These are phyloP conservation scores for Didymella keratinophila DNA, from an alignment of 2,329 filamentous ascomycete species.

Conservation along the genomic window DNA sequence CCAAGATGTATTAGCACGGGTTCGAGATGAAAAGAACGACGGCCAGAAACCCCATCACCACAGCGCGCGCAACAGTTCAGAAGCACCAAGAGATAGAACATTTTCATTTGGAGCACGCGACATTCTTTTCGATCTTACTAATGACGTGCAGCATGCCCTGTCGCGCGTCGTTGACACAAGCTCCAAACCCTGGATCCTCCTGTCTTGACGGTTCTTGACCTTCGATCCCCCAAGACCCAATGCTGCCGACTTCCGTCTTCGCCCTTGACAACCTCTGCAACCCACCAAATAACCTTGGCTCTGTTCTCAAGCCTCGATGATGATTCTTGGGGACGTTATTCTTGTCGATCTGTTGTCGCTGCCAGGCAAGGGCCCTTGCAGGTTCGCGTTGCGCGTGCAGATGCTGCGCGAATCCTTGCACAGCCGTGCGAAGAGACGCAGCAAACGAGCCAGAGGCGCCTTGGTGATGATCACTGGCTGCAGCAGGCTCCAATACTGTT, in stretches of 20 bases:
- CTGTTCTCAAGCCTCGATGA: conserved; percentile 7
- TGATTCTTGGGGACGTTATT: conserved; percentile 3
- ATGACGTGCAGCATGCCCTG: neutral
- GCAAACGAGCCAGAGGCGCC: too few species aligned
- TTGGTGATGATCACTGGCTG: too few species aligned
- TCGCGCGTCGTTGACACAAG: conserved; percentile 23
- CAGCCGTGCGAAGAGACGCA: too few species aligned
- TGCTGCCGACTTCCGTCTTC: conserved; percentile 28
- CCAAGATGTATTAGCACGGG: neutral
- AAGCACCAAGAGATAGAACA: neutral
- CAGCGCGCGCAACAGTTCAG: neutral
- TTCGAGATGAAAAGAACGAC: neutral
- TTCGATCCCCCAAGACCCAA: conserved; percentile 17
- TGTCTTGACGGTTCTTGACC: conserved; percentile 13
- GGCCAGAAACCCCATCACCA: neutral
- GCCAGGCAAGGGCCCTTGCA: neutral
- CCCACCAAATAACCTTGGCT: conserved; percentile 15
- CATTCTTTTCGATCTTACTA: neutral
- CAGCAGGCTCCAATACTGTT: too few species aligned
- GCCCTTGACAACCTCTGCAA: conserved; percentile 13
- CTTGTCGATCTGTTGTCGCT: neutral
- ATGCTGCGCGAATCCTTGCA: neutral
- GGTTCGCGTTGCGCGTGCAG: neutral
- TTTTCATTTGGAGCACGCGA: neutral
- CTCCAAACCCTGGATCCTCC: conserved; percentile 8